Evolutionary conservation across 2,329 filamentous ascomycete species (phyloP).

Genomic region (Aspergillus quadrilineatus): DNA sequence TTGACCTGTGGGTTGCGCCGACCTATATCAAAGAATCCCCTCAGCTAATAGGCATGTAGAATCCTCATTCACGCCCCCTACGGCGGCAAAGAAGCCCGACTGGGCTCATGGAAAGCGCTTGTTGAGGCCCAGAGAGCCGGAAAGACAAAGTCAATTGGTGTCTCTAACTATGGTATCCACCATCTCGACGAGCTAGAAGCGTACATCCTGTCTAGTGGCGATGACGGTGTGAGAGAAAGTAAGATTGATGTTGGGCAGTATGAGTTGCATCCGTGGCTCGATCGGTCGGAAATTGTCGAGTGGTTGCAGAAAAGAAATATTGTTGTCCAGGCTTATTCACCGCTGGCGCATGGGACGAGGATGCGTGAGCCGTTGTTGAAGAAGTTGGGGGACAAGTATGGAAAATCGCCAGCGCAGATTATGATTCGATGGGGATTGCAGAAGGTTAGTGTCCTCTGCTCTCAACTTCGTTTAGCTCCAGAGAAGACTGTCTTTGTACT

Average conservation of each 20-base stretch:
- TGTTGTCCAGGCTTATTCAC: conserved; percentile 75
- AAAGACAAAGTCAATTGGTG: conserved; percentile 68
- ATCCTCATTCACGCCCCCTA: conserved; percentile 76
- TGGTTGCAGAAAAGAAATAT: conserved; percentile 68
- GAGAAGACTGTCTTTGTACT: background rate
- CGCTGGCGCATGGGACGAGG: conserved; percentile 68
- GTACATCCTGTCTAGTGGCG: conserved; percentile 55
- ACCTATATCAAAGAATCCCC: background rate
- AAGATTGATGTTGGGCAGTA: conserved; percentile 75
- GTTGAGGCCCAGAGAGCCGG: conserved; percentile 73
- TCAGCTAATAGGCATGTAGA: conserved; percentile 14
- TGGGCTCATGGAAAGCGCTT: conserved; percentile 73
- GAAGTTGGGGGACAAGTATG: conserved; percentile 65
- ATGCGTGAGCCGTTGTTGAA: conserved; percentile 67
- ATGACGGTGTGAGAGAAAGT: conserved; percentile 46
- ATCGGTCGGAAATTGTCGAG: conserved; percentile 63
- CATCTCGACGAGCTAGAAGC: conserved; percentile 67
- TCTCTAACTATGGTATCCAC: conserved; percentile 75
- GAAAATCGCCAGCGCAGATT: conserved; percentile 69
- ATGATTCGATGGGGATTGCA: conserved; percentile 77
- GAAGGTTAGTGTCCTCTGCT: conserved; percentile 56
- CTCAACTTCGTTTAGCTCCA: background rate
- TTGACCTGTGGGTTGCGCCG: conserved; percentile 60
- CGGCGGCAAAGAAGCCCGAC: conserved; percentile 65
- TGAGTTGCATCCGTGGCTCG: conserved; percentile 81